A percentile compares a stretch with the other conserved stretches of the same genome.
phyloP scores from a whole-genome alignment of 129 eudicot genomes.

The Ambrosia artemisiifolia region DNA sequence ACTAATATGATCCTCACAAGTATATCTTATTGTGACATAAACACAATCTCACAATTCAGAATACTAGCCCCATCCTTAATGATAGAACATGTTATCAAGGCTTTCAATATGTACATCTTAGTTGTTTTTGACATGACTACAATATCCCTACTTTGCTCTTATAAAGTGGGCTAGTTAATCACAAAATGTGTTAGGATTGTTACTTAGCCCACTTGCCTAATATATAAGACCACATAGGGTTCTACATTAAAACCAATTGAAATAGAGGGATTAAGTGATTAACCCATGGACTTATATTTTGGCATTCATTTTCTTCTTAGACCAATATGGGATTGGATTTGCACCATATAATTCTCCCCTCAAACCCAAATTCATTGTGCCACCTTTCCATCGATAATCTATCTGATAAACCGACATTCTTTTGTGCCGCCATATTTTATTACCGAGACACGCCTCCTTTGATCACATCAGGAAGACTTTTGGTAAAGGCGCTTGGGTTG shows the following conservation, averaged over 20 bases:
- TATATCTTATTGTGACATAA: constrained; percentile 6
- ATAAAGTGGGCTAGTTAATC: neutral
- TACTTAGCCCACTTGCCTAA: neutral
- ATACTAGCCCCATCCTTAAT: neutral
- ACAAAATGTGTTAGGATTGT: constrained; percentile 1
- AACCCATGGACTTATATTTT: neutral
- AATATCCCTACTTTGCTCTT: neutral
- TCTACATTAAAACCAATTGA: neutral
- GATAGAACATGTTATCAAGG: neutral
- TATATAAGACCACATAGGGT: neutral
- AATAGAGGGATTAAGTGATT: neutral
- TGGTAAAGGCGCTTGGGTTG: neutral
- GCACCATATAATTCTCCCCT: neutral
- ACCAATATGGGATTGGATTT: neutral
- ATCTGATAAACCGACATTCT: neutral
- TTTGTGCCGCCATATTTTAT: neutral
- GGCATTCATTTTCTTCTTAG: neutral
- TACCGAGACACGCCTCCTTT: neutral
- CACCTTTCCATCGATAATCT: neutral
- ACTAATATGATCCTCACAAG: constrained; percentile 8
- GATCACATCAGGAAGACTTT: neutral
- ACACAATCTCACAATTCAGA: neutral
- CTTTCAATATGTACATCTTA: constrained; percentile 2
- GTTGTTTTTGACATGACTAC: constrained; percentile 8
- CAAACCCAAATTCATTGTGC: neutral